Percentiles rank a stretch among this genome's conserved stretches.
Conservation (phyloP, 768 basidiomycete genomes). For the Naganishia vaughanmartiniae region DNA sequence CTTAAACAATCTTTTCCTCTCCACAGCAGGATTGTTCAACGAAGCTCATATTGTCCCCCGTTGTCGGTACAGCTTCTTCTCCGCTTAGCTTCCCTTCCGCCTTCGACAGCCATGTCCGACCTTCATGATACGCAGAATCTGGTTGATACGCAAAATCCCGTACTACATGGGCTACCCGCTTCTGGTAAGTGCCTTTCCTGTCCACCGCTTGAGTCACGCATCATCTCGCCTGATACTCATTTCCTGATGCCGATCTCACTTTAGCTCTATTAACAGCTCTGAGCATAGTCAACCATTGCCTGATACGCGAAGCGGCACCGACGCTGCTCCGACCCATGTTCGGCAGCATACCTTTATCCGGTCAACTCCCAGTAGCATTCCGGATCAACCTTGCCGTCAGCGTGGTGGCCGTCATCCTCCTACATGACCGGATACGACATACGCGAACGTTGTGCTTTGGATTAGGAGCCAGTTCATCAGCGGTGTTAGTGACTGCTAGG, state of each 20-base stretch:
- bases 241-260: too few relatives aligned
- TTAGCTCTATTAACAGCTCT: background rate
- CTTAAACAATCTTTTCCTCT: too few relatives aligned
- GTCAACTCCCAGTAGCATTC: background rate
- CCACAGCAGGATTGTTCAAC: too few relatives aligned
- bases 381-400: background rate
- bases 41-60: too few relatives aligned
- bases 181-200: background rate
- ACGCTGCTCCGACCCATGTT: conserved; percentile 9
- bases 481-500: background rate
- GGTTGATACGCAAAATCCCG: background rate
- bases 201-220: background rate
- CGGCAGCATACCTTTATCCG: background rate
- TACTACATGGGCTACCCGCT: background rate
- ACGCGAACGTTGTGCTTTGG: background rate
- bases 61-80: too few relatives aligned
- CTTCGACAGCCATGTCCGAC: background rate
- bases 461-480: background rate
- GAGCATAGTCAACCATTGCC: background rate
- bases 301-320: background rate
- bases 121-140: background rate
- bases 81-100: too few relatives aligned
- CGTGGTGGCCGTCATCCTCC: background rate
- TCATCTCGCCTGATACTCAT: background rate
- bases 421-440: background rate